Evolutionary conservation across 2,329 filamentous ascomycete genomes (phyloP).

Genomic region (Ambrosiella xylebori): DNA sequence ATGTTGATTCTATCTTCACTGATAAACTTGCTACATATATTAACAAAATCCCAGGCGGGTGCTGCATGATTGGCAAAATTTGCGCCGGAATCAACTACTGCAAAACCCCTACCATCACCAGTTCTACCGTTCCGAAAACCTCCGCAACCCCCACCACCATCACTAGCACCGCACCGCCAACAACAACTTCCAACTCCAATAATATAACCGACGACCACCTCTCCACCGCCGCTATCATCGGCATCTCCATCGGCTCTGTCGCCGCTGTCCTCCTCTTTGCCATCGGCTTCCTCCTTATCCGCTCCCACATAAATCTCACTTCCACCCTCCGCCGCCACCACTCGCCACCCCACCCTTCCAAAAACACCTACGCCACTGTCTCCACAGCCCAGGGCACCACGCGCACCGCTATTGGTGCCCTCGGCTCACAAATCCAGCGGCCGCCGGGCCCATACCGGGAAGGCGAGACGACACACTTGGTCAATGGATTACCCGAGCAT

Average conservation of each 20-base stretch:
- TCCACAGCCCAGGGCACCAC: not conserved
- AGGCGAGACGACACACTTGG: not conserved
- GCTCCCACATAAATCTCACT: not conserved
- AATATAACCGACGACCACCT: not conserved
- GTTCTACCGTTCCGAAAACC: slow-evolving; percentile 12
- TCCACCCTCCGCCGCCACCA: not conserved
- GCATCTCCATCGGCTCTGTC: slow-evolving; percentile 8
- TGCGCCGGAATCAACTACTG: slow-evolving; percentile 28
- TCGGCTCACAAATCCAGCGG: not conserved
- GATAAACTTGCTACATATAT: not conserved
- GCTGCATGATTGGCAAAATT: slow-evolving; percentile 28
- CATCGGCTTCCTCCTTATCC: not conserved
- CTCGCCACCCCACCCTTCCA: not conserved
- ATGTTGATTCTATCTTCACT: not conserved
- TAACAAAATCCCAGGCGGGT: slow-evolving; percentile 21
- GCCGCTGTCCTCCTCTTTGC: not conserved
- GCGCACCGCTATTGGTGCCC: not conserved
- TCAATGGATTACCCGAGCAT: not conserved
- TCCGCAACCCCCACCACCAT: not conserved
- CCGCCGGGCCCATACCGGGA: not conserved
- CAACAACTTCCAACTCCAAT: not conserved
- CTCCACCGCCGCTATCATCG: slow-evolving; percentile 8
- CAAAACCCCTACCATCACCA: slow-evolving; percentile 25
- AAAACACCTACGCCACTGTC: not conserved
- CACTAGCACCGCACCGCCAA: not conserved